A percentile compares a stretch with the other conserved stretches of the same genome.
Evolutionary conservation across 192 early-diverging fungal species (phyloP).

Genomic region (Ambispora gerdemannii): DNA sequence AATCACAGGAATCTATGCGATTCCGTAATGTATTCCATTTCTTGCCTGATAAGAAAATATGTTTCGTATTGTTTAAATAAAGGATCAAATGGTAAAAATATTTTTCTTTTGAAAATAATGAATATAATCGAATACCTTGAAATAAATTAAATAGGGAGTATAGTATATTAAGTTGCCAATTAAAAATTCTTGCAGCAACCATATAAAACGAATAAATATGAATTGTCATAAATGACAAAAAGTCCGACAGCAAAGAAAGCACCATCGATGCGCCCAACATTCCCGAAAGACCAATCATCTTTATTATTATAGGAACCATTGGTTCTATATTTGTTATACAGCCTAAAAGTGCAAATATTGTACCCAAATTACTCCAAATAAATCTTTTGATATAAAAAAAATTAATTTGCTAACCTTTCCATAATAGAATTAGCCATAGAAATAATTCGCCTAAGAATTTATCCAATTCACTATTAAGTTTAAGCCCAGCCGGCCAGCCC

Average conservation of each 20-base stretch:
- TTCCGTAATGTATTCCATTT: constrained; percentile 85
- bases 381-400: not conserved
- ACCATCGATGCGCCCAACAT: constrained; percentile 82
- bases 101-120: too few species aligned
- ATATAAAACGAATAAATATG: constrained; percentile 96
- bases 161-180: constrained; percentile 85
- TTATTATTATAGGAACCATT: constrained; percentile 61
- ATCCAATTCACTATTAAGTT: constrained; percentile 89
- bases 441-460: constrained; percentile 90
- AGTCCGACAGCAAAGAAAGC: constrained; percentile 78
- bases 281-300: constrained; percentile 70
- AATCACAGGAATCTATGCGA: constrained; percentile 91
- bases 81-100: not conserved
- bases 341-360: constrained; percentile 23
- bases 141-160: constrained; percentile 91
- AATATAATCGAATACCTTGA: constrained; percentile 54
- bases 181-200: constrained; percentile 88
- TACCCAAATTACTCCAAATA: not conserved
- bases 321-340: constrained; percentile 48
- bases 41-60: constrained; percentile 50
- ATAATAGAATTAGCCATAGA: constrained; percentile 79
- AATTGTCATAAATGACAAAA: constrained; percentile 78
- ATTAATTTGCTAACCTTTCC: constrained; percentile 58
- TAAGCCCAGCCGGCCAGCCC: constrained; percentile 90
- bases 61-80: not conserved